phyloP scores from a whole-genome alignment of 2,329 filamentous ascomycete genomes.

The Trichoderma sp. region DNA sequence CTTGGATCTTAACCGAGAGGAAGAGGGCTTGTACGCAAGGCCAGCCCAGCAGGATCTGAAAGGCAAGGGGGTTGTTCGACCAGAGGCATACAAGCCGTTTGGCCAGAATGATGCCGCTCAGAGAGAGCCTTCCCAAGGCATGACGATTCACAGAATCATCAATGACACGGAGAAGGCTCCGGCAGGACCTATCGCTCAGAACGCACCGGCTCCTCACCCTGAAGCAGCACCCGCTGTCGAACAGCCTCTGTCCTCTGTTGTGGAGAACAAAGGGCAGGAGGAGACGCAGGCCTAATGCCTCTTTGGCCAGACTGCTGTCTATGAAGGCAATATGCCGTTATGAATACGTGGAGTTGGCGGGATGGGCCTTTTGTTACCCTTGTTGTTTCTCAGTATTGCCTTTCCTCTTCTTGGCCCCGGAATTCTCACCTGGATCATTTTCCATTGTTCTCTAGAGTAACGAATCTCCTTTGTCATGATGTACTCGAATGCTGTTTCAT shows the following conservation, averaged over 20 bases:
- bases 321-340: constrained; percentile 11
- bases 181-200: not conserved
- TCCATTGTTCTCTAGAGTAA: constrained; percentile 19
- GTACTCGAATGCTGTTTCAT: not conserved
- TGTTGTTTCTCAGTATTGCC: not conserved
- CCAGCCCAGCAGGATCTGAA: constrained; percentile 10
- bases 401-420: not conserved
- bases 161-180: constrained; percentile 7
- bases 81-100: constrained; percentile 13
- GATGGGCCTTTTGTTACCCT: not conserved
- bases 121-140: constrained; percentile 12
- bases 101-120: not conserved
- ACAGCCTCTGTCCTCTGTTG: constrained; percentile 19
- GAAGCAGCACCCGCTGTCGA: constrained; percentile 19
- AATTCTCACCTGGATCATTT: not conserved
- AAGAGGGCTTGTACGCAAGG: constrained; percentile 16
- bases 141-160: constrained; percentile 22
- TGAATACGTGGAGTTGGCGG: constrained; percentile 21
- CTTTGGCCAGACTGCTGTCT: constrained; percentile 4
- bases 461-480: constrained; percentile 26
- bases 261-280: constrained; percentile 25
- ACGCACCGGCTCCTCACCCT: not conserved
- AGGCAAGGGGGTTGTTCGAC: not conserved
- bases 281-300: constrained; percentile 11
- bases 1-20: constrained; percentile 48